Percentiles rank a stretch among this genome's conserved stretches.
Conservation (phyloP, 495 filamentous ascomycete genomes). For the Amphirosellinia nigrospora region DNA sequence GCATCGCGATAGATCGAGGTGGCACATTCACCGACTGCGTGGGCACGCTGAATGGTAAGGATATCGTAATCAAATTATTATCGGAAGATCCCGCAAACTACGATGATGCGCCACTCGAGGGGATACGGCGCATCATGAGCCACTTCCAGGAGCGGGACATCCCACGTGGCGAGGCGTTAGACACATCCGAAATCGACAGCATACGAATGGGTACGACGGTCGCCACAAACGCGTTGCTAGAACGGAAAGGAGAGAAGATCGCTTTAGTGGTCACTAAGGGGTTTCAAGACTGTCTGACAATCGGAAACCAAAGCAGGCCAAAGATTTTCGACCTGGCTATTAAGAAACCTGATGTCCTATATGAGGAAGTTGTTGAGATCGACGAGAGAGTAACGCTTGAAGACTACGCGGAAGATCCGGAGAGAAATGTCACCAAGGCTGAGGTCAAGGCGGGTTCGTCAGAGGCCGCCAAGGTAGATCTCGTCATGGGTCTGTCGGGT, state of each 20-base stretch:
- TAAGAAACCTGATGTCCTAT: conserved; percentile 78
- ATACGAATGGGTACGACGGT: conserved; percentile 92
- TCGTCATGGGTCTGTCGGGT: conserved; percentile 70
- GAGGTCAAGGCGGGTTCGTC: conserved; percentile 54
- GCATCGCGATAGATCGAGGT: conserved; percentile 69
- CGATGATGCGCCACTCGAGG: conserved; percentile 85
- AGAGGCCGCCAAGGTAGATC: conserved; percentile 51
- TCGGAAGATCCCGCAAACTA: conserved; percentile 93
- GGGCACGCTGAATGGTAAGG: conserved; percentile 64
- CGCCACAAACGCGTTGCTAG: conserved; percentile 86
- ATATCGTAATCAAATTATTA: conserved; percentile 85
- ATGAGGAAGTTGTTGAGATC: conserved; percentile 77
- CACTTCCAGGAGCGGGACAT: conserved; percentile 77
- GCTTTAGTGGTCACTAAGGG: conserved; percentile 91
- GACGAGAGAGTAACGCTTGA: conserved; percentile 87
- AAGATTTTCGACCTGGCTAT: conserved; percentile 86
- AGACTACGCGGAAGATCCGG: conserved; percentile 84
- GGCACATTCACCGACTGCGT: conserved; percentile 78
- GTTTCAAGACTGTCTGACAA: conserved; percentile 89
- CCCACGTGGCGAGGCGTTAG: conserved; percentile 79
- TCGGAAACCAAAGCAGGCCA: conserved; percentile 83
- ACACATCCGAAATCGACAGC: conserved; percentile 82
- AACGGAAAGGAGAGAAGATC: conserved; percentile 92
- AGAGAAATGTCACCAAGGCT: conserved; percentile 58
- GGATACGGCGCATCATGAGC: conserved; percentile 87